A percentile compares a stretch with the other conserved stretches of the same genome.
Evolutionary conservation across 2,329 filamentous ascomycete species (phyloP).

Genomic region (Canariomyces notabilis): DNA sequence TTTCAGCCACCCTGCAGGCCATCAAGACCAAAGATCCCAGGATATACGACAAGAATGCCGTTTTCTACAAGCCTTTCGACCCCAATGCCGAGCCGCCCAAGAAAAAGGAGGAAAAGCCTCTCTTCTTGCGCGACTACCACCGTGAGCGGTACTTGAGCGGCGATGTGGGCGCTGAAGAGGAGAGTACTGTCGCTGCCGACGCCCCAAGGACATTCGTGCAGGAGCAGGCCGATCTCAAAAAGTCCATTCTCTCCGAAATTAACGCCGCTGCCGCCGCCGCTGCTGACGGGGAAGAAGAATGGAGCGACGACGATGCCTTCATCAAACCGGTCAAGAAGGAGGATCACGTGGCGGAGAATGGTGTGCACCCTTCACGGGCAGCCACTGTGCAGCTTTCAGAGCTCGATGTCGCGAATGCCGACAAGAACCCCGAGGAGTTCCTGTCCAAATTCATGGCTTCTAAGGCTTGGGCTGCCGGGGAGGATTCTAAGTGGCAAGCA

Average conservation of each 20-base stretch:
- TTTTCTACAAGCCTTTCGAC: conserved; percentile 68
- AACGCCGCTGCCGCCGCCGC: conserved; percentile 54
- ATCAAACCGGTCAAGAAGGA: conserved; percentile 63
- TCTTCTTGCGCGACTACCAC: conserved; percentile 87
- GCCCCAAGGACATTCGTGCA: conserved; percentile 70
- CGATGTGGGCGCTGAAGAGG: conserved; percentile 52
- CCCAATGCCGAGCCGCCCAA: conserved; percentile 37
- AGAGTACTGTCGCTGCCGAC: conserved; percentile 37
- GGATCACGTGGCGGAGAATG: conserved; percentile 33
- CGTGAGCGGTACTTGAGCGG: conserved; percentile 80
- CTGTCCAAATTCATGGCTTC: conserved; percentile 94
- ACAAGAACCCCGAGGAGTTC: conserved; percentile 82
- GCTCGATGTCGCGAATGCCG: conserved; percentile 66
- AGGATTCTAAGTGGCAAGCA: conserved; percentile 64
- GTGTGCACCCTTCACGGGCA: conserved; percentile 53
- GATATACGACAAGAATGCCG: conserved; percentile 75
- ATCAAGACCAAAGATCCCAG: conserved; percentile 87
- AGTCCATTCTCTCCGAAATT: conserved; percentile 73
- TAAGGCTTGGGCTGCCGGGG: conserved; percentile 77
- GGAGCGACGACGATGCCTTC: conserved; percentile 65
- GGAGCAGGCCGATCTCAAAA: conserved; percentile 81
- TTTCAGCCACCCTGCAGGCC: conserved; percentile 79
- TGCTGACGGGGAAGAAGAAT: conserved; percentile 42
- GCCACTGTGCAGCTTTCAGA: conserved; percentile 46
- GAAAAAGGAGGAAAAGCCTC: conserved; percentile 71